Conservation (phyloP, 192 early-diverging fungal genomes). For the Coemansia sp. region DNA sequence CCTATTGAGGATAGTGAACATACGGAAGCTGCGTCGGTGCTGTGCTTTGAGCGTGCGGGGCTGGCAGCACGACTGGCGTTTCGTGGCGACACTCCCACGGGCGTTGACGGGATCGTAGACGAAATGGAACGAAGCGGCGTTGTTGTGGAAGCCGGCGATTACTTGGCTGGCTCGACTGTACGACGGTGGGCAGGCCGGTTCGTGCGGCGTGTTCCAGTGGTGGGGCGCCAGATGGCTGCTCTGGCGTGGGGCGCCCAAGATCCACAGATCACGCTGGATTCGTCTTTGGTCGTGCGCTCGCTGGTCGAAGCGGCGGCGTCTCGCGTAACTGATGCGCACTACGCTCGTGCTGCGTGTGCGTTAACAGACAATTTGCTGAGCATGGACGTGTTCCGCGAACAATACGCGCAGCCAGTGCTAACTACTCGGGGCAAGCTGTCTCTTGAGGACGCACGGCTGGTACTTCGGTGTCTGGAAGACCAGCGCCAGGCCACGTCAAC, state of each 20-base stretch:
- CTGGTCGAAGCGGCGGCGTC: slow-evolving; percentile 8
- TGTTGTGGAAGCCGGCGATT: slow-evolving; percentile 9
- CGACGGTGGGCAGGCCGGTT: slow-evolving; percentile 21
- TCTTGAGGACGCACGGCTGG: slow-evolving; percentile 9
- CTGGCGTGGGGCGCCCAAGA: slow-evolving; percentile 8
- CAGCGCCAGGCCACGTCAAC: background rate
- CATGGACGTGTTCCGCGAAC: slow-evolving; percentile 22
- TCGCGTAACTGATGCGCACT: slow-evolving; percentile 23
- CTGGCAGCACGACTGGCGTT: slow-evolving; percentile 22
- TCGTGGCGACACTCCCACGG: slow-evolving; percentile 42
- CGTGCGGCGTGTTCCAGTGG: slow-evolving; percentile 5
- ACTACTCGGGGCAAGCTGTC: slow-evolving; percentile 9
- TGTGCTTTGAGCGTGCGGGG: slow-evolving; percentile 15
- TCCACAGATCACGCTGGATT: background rate
- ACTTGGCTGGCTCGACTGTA: slow-evolving; percentile 10
- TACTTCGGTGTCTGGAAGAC: slow-evolving; percentile 22
- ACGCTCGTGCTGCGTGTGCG: slow-evolving; percentile 10
- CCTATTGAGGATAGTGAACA: background rate
- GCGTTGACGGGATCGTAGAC: slow-evolving; percentile 18
- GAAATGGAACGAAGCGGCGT: slow-evolving; percentile 13
- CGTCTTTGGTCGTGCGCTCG: slow-evolving; percentile 10
- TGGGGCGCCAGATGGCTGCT: slow-evolving; percentile 6
- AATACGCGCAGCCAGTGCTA: background rate
- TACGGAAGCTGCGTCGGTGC: slow-evolving; percentile 13
- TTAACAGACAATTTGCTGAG: slow-evolving; percentile 35